Percentiles rank a stretch among this genome's conserved stretches.
Conservation (phyloP, 176 grass and related monocot genomes). For the Triticum dicoccoides region DNA sequence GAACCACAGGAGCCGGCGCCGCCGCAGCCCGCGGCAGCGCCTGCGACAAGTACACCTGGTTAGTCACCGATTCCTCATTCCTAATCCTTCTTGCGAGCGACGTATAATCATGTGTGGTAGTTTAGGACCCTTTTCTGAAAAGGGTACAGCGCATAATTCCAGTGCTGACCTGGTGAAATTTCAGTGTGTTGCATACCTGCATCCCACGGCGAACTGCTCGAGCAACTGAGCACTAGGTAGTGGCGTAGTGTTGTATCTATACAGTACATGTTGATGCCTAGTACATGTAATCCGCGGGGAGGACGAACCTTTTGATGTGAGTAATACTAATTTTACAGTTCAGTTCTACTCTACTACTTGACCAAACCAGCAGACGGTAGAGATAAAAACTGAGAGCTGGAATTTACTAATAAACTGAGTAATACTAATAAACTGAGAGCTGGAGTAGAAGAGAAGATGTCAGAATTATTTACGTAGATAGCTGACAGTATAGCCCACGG, state of each 20-base stretch:
- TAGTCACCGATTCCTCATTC: neutral
- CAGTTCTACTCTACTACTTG: neutral
- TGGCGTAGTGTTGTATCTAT: neutral
- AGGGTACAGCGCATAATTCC: neutral
- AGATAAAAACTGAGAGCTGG: neutral
- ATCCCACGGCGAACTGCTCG: neutral
- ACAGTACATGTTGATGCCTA: neutral
- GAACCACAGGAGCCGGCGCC: neutral
- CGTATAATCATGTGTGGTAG: neutral
- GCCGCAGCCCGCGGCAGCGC: neutral
- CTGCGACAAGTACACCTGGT: conserved; percentile 10
- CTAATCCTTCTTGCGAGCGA: neutral
- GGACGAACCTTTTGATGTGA: neutral
- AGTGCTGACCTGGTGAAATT: neutral
- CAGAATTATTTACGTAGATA: neutral
- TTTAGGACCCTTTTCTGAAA: neutral
- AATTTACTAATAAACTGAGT: too few species aligned
- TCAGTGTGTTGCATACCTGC: neutral
- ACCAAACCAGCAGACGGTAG: neutral
- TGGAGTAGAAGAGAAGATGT: neutral
- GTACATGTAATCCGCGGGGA: neutral
- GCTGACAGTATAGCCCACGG: neutral
- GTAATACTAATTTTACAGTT: neutral
- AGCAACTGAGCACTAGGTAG: neutral
- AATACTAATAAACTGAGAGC: neutral